A percentile compares a stretch with the other conserved stretches of the same genome.
Conservation (phyloP, 805 yeast genomes). For the Kuraishia hungarica region DNA sequence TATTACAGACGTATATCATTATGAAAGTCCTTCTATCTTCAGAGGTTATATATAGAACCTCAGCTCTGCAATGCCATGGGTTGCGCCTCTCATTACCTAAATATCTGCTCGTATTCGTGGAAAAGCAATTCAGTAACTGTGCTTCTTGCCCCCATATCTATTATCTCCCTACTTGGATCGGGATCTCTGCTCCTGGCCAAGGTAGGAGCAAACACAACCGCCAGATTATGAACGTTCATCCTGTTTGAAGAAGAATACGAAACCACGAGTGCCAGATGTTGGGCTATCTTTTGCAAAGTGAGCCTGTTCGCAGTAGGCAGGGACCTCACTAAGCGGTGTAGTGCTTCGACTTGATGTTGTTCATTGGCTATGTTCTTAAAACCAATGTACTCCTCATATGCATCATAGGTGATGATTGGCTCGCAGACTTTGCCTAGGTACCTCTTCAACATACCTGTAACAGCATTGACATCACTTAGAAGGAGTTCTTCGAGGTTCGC, state of each 20-base stretch:
- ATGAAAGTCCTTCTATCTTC: neutral
- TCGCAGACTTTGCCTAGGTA: constrained; percentile 79
- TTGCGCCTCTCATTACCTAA: constrained; percentile 13
- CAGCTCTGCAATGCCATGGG: no score
- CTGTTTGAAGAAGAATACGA: constrained; percentile 47
- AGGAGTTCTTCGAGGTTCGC: constrained; percentile 25
- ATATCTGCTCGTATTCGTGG: constrained; percentile 33
- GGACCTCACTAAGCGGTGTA: constrained; percentile 34
- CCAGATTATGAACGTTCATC: constrained; percentile 76
- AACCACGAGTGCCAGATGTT: constrained; percentile 59
- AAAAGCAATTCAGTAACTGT: constrained; percentile 69
- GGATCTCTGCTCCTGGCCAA: constrained; percentile 56
- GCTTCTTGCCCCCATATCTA: constrained; percentile 77
- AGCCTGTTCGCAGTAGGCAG: constrained; percentile 64
- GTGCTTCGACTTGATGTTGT: constrained; percentile 25
- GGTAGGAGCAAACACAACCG: constrained; percentile 94
- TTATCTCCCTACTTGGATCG: constrained; percentile 72
- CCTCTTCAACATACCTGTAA: constrained; percentile 79
- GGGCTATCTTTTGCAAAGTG: constrained; percentile 46
- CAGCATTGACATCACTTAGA: constrained; percentile 72
- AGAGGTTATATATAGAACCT: no score
- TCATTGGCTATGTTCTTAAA: constrained; percentile 30
- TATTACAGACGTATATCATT: neutral
- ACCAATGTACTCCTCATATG: constrained; percentile 59
- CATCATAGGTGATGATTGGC: constrained; percentile 67